Conservation (phyloP, 2,329 filamentous ascomycete genomes). For the Aspergillus transmontanensis region DNA sequence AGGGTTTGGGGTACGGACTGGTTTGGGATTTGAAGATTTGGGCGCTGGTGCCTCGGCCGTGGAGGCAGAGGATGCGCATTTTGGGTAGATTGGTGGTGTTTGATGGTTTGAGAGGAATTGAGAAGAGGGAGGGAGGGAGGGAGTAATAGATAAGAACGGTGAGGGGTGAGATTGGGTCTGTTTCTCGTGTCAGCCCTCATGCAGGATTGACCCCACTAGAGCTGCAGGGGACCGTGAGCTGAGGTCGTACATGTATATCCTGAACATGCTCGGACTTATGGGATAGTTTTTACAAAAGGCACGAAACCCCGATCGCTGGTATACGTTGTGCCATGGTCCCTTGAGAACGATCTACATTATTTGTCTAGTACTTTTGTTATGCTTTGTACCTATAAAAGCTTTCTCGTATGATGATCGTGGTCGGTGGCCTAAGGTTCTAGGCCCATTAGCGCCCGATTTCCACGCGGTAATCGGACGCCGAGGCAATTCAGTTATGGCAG, state of each 20-base stretch:
- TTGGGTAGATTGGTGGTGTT: neutral
- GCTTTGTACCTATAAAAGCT: too few species aligned
- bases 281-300: too few species aligned
- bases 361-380: too few species aligned
- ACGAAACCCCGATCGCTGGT: neutral
- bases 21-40: constrained; percentile 40
- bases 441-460: too few species aligned
- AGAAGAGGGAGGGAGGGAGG: neutral
- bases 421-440: neutral
- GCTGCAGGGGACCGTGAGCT: neutral
- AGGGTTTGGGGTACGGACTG: constrained; percentile 17
- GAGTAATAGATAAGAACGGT: neutral
- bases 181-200: neutral
- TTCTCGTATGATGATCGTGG: neutral
- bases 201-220: neutral
- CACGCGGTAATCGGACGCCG: too few species aligned
- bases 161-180: neutral
- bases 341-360: too few species aligned
- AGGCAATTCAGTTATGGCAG: too few species aligned
- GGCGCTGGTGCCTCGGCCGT: constrained; percentile 42
- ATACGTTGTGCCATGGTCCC: too few species aligned
- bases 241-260: neutral
- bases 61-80: constrained; percentile 41
- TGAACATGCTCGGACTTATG: too few species aligned
- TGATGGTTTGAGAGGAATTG: neutral